phyloP scores from a whole-genome alignment of 1,284 basidiomycete genomes.

The Ustilago loliicola region DNA sequence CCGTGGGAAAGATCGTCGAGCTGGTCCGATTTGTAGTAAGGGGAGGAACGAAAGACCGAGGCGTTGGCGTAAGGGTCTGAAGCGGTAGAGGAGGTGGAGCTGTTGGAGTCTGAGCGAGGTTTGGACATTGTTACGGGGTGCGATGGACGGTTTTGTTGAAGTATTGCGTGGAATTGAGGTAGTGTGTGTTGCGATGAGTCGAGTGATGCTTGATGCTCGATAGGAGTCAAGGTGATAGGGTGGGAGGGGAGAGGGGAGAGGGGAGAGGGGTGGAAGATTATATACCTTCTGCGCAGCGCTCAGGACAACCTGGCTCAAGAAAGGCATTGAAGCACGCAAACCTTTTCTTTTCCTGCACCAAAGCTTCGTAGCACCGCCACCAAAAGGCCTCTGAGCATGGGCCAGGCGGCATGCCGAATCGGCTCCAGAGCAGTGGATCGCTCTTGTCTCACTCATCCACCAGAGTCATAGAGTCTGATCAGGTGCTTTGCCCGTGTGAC shows the following conservation, averaged over 20 bases:
- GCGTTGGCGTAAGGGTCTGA: conserved; percentile 43
- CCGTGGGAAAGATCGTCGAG: conserved; percentile 51
- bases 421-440: background rate
- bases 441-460: conserved; percentile 17
- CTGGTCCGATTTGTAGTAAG: conserved; percentile 41
- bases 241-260: too few species aligned
- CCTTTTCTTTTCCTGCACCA: background rate
- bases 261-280: background rate
- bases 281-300: background rate
- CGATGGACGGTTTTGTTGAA: too few species aligned
- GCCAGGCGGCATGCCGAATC: background rate
- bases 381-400: background rate
- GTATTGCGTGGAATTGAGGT: too few species aligned
- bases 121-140: conserved; percentile 28
- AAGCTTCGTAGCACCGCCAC: background rate
- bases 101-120: conserved; percentile 29
- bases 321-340: background rate
- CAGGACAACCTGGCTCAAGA: background rate
- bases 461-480: background rate
- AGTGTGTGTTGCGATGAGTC: background rate
- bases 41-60: conserved; percentile 40
- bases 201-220: too few species aligned
- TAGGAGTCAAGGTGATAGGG: background rate
- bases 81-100: conserved; percentile 30
- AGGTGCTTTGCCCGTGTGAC: conserved; percentile 21